These are phyloP conservation scores for Nakaseomyces kungkrabaensis DNA, from an alignment of 1,139 yeast species.

Conservation along the genomic window DNA sequence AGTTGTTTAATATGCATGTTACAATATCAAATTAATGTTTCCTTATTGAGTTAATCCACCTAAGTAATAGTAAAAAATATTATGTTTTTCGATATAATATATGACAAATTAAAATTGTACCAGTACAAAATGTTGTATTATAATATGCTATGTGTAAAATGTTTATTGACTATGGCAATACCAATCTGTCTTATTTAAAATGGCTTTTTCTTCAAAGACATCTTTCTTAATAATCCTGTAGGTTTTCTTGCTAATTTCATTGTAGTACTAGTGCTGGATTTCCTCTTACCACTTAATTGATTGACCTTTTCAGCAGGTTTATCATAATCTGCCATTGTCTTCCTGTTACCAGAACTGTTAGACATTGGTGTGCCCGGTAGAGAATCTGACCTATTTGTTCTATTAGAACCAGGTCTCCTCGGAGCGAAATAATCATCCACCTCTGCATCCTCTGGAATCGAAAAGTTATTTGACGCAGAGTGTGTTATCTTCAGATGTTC, in stretches of 20 bases:
- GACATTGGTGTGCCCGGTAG: constrained; percentile 7
- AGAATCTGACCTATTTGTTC: constrained; percentile 4
- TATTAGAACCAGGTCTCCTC: not conserved
- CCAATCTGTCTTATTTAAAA: not conserved
- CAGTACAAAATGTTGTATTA: not conserved
- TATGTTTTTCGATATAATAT: too few species aligned
- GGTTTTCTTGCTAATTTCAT: constrained; percentile 26
- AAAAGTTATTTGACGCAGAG: constrained; percentile 4
- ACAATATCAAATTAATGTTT: not conserved
- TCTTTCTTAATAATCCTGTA: constrained; percentile 23
- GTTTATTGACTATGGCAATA: not conserved
- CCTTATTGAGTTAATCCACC: too few species aligned
- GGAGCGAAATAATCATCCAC: not conserved
- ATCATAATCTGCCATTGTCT: constrained; percentile 31
- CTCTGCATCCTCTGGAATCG: constrained; percentile 5
- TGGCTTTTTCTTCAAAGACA: constrained; percentile 12
- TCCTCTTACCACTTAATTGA: constrained; percentile 27
- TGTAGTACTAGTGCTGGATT: constrained; percentile 24
- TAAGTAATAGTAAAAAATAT: too few species aligned
- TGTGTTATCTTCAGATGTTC: constrained; percentile 10
- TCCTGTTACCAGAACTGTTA: constrained; percentile 14
- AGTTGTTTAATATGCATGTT: not conserved
- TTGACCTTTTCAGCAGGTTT: constrained; percentile 32
- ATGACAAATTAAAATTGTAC: not conserved
- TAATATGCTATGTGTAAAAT: not conserved